A percentile compares a stretch with the other conserved stretches of the same genome.
Evolutionary conservation across 495 filamentous ascomycete genomes (phyloP).

Genomic region (Aspergillus olivimuriae): DNA sequence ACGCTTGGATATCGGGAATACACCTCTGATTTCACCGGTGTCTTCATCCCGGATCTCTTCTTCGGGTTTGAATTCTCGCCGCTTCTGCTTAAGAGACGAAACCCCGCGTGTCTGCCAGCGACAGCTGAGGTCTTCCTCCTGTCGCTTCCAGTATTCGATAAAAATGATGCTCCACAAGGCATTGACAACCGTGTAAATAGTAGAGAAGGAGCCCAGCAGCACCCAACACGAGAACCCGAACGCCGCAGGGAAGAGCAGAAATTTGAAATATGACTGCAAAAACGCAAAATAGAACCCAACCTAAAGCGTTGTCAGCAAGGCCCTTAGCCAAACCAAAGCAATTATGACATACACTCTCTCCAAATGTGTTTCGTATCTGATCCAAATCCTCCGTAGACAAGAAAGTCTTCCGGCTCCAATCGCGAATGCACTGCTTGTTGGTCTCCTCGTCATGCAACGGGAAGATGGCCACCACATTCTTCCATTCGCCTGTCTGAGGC

Average conservation of each 20-base stretch:
- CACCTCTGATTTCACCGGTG: slow-evolving; percentile 73
- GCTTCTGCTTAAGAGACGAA: slow-evolving; percentile 68
- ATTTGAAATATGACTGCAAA: slow-evolving; percentile 84
- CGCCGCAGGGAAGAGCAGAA: slow-evolving; percentile 75
- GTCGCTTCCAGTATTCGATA: slow-evolving; percentile 94
- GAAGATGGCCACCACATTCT: slow-evolving; percentile 77
- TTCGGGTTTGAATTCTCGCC: slow-evolving; percentile 75
- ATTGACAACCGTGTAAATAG: slow-evolving; percentile 74
- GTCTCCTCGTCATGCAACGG: slow-evolving; percentile 82
- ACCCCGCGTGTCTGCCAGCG: slow-evolving; percentile 90
- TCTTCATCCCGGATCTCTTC: slow-evolving; percentile 68
- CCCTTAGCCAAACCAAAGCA: neutral
- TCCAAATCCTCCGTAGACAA: slow-evolving; percentile 71
- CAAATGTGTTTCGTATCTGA: slow-evolving; percentile 80
- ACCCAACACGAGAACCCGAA: slow-evolving; percentile 80
- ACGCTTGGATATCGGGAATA: slow-evolving; percentile 74
- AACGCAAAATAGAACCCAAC: slow-evolving; percentile 97
- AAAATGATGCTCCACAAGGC: slow-evolving; percentile 85
- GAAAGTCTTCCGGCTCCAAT: slow-evolving; percentile 78
- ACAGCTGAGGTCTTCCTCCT: slow-evolving; percentile 84
- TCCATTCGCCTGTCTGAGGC: slow-evolving; percentile 75
- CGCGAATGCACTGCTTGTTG: slow-evolving; percentile 84
- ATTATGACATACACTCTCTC: slow-evolving; percentile 61
- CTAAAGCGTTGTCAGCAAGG: slow-evolving; percentile 22
- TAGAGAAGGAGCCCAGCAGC: slow-evolving; percentile 76